phyloP scores from a whole-genome alignment of 768 basidiomycete genomes.

The Pholiota conissans region DNA sequence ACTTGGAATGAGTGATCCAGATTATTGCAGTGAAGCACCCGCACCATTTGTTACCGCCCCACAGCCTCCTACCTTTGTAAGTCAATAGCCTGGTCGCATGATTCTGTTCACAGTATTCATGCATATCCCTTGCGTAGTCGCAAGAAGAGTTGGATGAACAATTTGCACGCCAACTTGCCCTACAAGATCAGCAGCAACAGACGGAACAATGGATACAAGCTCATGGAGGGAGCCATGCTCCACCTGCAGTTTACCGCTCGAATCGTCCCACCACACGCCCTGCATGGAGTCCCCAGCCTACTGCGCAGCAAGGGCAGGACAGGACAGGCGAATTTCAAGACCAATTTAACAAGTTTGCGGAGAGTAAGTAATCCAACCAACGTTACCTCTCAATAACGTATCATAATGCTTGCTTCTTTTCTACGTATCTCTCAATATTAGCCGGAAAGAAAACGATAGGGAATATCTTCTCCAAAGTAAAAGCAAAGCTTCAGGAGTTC shows the following conservation, averaged over 20 bases:
- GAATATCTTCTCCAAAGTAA: constrained; percentile 71
- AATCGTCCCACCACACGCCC: constrained; percentile 23
- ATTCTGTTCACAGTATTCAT: neutral
- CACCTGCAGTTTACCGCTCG: constrained; percentile 12
- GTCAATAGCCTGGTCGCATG: constrained; percentile 15
- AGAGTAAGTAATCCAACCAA: constrained; percentile 50
- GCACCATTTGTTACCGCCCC: constrained; percentile 12
- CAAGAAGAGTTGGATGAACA: constrained; percentile 81
- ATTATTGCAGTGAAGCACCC: constrained; percentile 50
- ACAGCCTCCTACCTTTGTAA: constrained; percentile 24
- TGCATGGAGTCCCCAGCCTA: constrained; percentile 25
- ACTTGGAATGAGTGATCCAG: constrained; percentile 85
- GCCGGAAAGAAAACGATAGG: constrained; percentile 81
- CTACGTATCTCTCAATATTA: constrained; percentile 22
- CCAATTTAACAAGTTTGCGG: constrained; percentile 74
- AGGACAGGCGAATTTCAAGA: constrained; percentile 61
- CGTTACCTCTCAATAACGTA: neutral
- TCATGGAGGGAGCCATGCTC: constrained; percentile 15
- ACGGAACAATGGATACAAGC: constrained; percentile 34
- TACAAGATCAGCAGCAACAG: constrained; percentile 56
- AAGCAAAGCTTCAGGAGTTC: constrained; percentile 81
- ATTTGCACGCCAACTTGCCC: constrained; percentile 67
- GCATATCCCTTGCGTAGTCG: constrained; percentile 28
- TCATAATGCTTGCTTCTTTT: neutral
- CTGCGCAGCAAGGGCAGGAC: constrained; percentile 53